Evolutionary conservation across 306 rosid genomes (phyloP), one percentile per base, ranked within the genome.

Genomic region (Pyrus bretschneideri): DNA sequence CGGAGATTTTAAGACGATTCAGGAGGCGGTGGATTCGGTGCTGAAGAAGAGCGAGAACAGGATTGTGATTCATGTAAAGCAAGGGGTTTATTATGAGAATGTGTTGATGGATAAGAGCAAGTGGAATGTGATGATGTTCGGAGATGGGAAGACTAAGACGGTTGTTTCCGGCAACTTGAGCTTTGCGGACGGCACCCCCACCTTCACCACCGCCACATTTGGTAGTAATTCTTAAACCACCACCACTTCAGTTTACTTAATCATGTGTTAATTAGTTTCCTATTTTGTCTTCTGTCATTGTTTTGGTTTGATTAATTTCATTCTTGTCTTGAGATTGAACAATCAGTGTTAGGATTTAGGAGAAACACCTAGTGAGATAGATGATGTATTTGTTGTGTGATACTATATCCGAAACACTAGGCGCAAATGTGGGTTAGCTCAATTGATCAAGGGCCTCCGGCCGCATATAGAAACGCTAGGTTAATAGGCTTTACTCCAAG

Each of bases 101-200:
- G 91, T 95, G 44, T 72, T 81, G 3, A 69, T 94, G 83, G 95
- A 92, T 65, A 92, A 90, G 89, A 70, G 31, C 74, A 88, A 84
- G 17, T 95, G 98, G 98, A 95, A 95, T 81, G 95, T 95, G 83
- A 88, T 92, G 93, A 88, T 95, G 59, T 51, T 52, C 52, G 98
- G 98, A 4, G 98, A 94, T n/a, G 96, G 96, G 5, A 88, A 72
- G 85, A 45, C 44, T 33, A 87, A 83, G 77, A 95, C 96, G 81
- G 38, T 95, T 66, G 67, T 95, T 68, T 29, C 85, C 49, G 96
- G 93, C 63, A 18, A 79, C 83, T 74, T 79, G 82, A 95, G 89
- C 81, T 81, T 64, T 64, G 45, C 90, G 1, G 97, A 89, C 23
- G 97, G 97, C 81, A 88, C 91, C 4, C 90, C 89, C 0, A 95